A percentile compares a stretch with the other conserved stretches of the same genome.
phyloP scores from a whole-genome alignment of 2,329 filamentous ascomycete genomes.

The Mollisia scopiformis region DNA sequence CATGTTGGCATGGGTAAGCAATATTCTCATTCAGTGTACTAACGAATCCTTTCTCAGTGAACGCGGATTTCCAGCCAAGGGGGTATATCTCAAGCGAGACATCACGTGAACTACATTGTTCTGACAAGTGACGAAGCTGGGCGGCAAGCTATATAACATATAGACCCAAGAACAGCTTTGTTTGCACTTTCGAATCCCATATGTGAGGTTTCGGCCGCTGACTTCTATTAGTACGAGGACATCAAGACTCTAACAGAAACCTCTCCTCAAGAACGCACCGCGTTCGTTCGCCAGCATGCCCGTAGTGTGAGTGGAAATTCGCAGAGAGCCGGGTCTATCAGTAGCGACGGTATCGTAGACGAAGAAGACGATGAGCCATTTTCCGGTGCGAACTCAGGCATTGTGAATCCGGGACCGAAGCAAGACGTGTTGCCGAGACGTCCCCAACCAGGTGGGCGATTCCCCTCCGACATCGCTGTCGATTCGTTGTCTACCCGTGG shows the following conservation, averaged over 20 bases:
- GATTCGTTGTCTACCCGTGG: conserved; percentile 66
- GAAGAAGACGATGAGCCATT: conserved; percentile 73
- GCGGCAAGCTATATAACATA: too few species aligned
- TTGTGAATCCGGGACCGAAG: conserved; percentile 48
- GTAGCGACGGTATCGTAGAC: conserved; percentile 72
- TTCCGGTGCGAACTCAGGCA: conserved; percentile 57
- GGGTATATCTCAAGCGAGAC: background rate
- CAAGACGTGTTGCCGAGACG: conserved; percentile 61
- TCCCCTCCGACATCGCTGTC: conserved; percentile 91
- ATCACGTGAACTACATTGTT: background rate
- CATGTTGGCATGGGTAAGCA: conserved; percentile 79
- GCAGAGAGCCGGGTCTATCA: conserved; percentile 60
- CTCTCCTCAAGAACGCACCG: conserved; percentile 83
- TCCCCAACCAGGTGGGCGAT: conserved; percentile 91
- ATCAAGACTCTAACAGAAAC: conserved; percentile 89
- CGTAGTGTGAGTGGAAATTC: conserved; percentile 74
- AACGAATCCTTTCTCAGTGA: background rate
- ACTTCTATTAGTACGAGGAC: conserved; percentile 69
- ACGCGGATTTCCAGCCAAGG: background rate
- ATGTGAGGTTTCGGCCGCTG: background rate
- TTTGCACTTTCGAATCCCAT: background rate
- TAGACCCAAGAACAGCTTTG: background rate
- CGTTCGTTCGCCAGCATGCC: conserved; percentile 82
- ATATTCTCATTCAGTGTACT: background rate
- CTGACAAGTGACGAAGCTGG: background rate